These are phyloP conservation scores for Brassica cretica DNA, from an alignment of 345 rosid genomes.

Conservation along the genomic window DNA sequence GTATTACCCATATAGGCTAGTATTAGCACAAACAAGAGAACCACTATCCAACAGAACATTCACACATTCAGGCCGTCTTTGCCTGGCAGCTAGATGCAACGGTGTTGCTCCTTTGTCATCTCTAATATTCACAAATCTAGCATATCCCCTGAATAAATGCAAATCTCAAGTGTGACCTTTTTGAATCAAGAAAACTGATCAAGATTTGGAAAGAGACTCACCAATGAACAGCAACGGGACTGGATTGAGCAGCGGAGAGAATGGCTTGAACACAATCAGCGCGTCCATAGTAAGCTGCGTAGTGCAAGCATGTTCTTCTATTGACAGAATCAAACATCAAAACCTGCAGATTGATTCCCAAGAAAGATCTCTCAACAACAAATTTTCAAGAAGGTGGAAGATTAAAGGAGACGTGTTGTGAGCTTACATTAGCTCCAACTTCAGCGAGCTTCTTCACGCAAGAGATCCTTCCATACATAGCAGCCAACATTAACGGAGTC, in stretches of 20 bases:
- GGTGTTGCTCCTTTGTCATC: slow-evolving; percentile 94
- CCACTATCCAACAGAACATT: slow-evolving; percentile 80
- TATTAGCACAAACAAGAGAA: slow-evolving; percentile 93
- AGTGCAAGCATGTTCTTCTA: slow-evolving; percentile 93
- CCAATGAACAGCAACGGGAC: slow-evolving; percentile 86
- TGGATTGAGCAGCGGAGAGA: slow-evolving; percentile 77
- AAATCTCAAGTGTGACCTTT: no score
- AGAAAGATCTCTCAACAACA: background rate
- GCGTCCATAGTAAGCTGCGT: slow-evolving; percentile 92
- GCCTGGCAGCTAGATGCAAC: slow-evolving; percentile 91
- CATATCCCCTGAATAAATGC: slow-evolving; percentile 43
- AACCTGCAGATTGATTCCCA: slow-evolving; percentile 49
- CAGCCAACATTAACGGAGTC: slow-evolving; percentile 99
- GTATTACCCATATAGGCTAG: slow-evolving; percentile 85
- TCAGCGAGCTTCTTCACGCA: slow-evolving; percentile 83
- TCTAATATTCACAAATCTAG: slow-evolving; percentile 89
- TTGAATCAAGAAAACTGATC: background rate
- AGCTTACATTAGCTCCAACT: slow-evolving; percentile 91
- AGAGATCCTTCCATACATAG: slow-evolving; percentile 86
- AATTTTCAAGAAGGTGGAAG: background rate
- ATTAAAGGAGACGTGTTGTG: background rate
- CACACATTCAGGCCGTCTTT: slow-evolving; percentile 81
- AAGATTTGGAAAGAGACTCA: slow-evolving; percentile 25
- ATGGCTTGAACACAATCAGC: slow-evolving; percentile 77
- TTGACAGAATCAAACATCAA: slow-evolving; percentile 86